Base-by-base conservation (phyloP, 805 yeast species). In the Saccharomycopsis babjevae region DNA sequence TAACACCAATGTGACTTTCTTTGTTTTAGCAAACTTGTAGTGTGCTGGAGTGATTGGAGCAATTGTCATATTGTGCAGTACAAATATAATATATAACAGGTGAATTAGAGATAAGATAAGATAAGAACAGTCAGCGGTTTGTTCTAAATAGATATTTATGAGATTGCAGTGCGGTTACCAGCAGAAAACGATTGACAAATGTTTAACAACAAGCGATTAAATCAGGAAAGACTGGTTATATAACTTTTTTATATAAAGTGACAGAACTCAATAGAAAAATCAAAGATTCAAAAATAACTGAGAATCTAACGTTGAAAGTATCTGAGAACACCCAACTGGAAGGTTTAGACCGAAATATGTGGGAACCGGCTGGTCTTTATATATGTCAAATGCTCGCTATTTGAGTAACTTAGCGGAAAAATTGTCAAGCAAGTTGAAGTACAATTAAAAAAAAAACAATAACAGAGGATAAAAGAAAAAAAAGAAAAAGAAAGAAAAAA, bases 1-100 rank as follows among this genome's bases (percentile, higher is more conserved):
- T 20, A 85, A 78, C 63, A 94, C 82, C 59, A 93, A 76, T n/a
- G 90, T 80, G 42, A 84, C 81, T 58, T 81, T 76, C 67, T 78
- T 83, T 57, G 76, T 69, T 57, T 81, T 77, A 68, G 80, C 80
- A 69, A 76, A 83, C 63, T 83, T 82, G 77, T 77, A 87, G 32
- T 58, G 25, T 18, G 16, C 30, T n/a, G 65, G 64, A 28, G 64
- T 54, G 46, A 61, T 58, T 54, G 57, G 57, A 13, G 15, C n/a
- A 22, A 43, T 20, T 32, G 50, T 43, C 57, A 34, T 20, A 28
- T 13, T 55, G 11, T 42, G 56, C 43, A 3, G 15, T 54, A 25
- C 8, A 34, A 28, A 34, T 13, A 13, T 34, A 13, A 13, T 34
- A 10, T 34, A 7, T 34, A 7, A 34, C 22, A n/a, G 38, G 46